Evolutionary conservation across 768 basidiomycete genomes (phyloP), one percentile per base, ranked within the genome.

Genomic region (Lactarius quietus): DNA sequence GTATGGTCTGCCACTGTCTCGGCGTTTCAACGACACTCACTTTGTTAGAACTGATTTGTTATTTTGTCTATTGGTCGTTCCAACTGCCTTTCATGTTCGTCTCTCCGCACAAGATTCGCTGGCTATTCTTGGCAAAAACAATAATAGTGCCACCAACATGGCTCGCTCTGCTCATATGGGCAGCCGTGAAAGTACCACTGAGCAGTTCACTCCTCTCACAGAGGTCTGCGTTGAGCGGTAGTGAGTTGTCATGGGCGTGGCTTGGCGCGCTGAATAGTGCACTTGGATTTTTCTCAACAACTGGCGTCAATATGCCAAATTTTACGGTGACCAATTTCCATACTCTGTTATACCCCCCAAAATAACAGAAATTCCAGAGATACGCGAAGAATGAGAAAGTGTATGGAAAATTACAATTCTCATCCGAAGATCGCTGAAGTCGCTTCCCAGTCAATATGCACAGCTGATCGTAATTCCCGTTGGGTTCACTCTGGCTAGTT

Each of bases 231-330:
- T 69, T 87, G n/a, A 75, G 71, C 18, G 90, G 86, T 2, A 79
- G 81, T 66, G 75, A 77, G 33, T 76, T 86, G 54, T 81, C 83
- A 20, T 92, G 90, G 88, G 89, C 84, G 2, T 94, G 90, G 90
- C 76, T 96, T 58, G 81, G 81, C 59, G 85, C 86, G 0, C 71
- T 96, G 63, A 95, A 93, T 72, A 86, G 87, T 59, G 87, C 88
- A 2, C 75, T 95, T 28, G 91, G 90, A 0, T 83, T 84, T 67
- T 94, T 87, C 74, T 77, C 87, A 3, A 90, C 88, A 8, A 76
- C 90, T 17, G 82, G 87, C 0, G 86, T 90, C 69, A 93, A 93
- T 71, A 92, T 93, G 65, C 88, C 92, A 2, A 93, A 95, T 75
- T 93, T 95, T 72, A 92, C 92, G 28, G 79, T 81, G 66, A 58